Percentiles rank a stretch among this genome's conserved stretches.
Conservation (phyloP, 306 rosid genomes). For the Canavalia gladiata region DNA sequence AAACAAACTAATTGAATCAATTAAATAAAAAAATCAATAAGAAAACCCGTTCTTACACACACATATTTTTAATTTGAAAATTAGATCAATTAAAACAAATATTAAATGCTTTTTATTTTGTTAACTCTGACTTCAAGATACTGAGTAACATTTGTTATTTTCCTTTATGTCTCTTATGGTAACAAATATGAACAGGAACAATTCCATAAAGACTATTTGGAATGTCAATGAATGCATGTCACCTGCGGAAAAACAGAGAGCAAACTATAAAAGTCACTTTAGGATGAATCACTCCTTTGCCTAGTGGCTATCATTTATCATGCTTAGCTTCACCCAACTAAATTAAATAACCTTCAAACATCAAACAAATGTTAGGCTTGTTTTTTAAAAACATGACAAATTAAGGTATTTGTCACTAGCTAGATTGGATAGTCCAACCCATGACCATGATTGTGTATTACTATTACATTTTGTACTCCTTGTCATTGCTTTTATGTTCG, state of each 20-base stretch:
- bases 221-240: slow-evolving; percentile 31
- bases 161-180: background rate
- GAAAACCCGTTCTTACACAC: no score
- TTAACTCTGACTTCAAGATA: background rate
- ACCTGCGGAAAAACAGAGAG: slow-evolving; percentile 42
- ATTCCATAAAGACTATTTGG: slow-evolving; percentile 1
- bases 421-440: background rate
- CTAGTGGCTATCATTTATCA: slow-evolving; percentile 6
- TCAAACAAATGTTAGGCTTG: background rate
- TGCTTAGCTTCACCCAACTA: background rate
- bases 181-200: background rate
- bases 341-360: background rate
- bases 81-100: no score
- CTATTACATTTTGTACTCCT: background rate
- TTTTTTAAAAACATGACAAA: background rate
- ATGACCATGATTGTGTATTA: background rate
- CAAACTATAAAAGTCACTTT: background rate
- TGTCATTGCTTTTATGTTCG: background rate
- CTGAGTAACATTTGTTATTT: background rate
- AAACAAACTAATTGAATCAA: no score
- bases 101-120: background rate
- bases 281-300: background rate
- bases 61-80: no score
- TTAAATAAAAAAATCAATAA: no score
- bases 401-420: background rate